A percentile compares a stretch with the other conserved stretches of the same genome.
These are phyloP conservation scores for Aspergillus coremiiformis DNA, from an alignment of 495 filamentous ascomycete genomes.

Conservation along the genomic window DNA sequence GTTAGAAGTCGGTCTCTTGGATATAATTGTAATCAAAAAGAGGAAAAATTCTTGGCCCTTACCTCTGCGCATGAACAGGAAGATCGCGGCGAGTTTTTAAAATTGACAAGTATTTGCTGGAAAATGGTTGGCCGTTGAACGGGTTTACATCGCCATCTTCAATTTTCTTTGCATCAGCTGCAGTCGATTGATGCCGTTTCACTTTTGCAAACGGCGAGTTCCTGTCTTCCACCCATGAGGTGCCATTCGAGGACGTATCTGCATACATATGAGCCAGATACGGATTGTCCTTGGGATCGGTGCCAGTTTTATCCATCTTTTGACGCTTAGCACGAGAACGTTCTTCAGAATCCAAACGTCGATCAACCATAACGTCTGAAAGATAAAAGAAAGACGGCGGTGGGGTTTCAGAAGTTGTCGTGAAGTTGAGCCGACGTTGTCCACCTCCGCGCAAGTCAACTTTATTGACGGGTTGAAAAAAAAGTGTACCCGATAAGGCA, in stretches of 20 bases:
- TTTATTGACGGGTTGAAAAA: conserved; percentile 9
- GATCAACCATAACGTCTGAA: conserved; percentile 32
- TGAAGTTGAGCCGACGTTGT: background rate
- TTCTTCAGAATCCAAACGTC: conserved; percentile 35
- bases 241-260: conserved; percentile 42
- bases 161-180: conserved; percentile 58
- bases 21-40: background rate
- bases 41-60: conserved; percentile 14
- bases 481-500: conserved; percentile 31
- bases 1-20: background rate
- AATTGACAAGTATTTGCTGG: conserved; percentile 81
- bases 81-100: conserved; percentile 74
- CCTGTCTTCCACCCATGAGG: conserved; percentile 21
- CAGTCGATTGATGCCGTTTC: conserved; percentile 73
- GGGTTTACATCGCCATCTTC: conserved; percentile 83
- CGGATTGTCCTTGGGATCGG: conserved; percentile 59
- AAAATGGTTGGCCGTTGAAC: conserved; percentile 69
- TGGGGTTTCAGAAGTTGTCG: background rate
- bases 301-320: conserved; percentile 39
- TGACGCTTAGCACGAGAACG: conserved; percentile 41
- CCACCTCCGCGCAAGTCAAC: conserved; percentile 8
- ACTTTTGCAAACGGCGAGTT: conserved; percentile 54
- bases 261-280: conserved; percentile 87
- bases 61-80: conserved; percentile 86
- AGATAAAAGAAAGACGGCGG: background rate